Evolutionary conservation across 371 early-diverging fungal genomes (phyloP).

Genomic region (Haplosporangium sp.): DNA sequence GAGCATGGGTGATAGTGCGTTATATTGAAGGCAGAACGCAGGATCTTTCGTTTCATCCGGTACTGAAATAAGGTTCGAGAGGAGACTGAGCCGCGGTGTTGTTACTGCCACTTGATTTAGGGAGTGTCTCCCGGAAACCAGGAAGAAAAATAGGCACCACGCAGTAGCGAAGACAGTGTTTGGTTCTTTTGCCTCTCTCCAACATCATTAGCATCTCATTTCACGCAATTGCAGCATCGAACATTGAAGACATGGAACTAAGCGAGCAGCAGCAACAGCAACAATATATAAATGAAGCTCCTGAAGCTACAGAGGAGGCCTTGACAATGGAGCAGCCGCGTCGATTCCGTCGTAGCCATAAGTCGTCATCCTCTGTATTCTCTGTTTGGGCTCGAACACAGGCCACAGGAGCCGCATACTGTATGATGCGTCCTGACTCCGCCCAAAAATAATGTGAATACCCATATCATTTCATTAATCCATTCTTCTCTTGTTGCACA

Average conservation of each 20-base stretch:
- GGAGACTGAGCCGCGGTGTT: no score
- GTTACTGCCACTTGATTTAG: no score
- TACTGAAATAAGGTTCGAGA: no score
- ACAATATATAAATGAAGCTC: background rate
- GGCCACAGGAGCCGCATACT: slow-evolving; percentile 31
- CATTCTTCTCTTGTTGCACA: background rate
- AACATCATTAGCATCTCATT: no score
- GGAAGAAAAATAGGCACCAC: no score
- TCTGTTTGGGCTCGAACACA: slow-evolving; percentile 44
- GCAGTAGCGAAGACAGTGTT: no score
- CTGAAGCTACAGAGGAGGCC: background rate
- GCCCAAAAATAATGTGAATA: slow-evolving; percentile 18
- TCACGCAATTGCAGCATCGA: no score
- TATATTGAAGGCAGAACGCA: no score
- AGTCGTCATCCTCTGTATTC: slow-evolving; percentile 18
- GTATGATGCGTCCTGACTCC: slow-evolving; percentile 15
- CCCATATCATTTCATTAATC: background rate
- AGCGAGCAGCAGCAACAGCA: slow-evolving; percentile 17
- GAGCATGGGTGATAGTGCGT: no score
- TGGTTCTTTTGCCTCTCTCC: no score
- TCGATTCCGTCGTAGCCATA: slow-evolving; percentile 2
- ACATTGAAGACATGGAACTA: slow-evolving; percentile 1
- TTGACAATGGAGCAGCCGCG: background rate
- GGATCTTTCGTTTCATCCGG: background rate
- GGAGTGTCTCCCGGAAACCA: no score